These are phyloP conservation scores for Trametes villosa DNA, from an alignment of 768 basidiomycete genomes.

Conservation along the genomic window DNA sequence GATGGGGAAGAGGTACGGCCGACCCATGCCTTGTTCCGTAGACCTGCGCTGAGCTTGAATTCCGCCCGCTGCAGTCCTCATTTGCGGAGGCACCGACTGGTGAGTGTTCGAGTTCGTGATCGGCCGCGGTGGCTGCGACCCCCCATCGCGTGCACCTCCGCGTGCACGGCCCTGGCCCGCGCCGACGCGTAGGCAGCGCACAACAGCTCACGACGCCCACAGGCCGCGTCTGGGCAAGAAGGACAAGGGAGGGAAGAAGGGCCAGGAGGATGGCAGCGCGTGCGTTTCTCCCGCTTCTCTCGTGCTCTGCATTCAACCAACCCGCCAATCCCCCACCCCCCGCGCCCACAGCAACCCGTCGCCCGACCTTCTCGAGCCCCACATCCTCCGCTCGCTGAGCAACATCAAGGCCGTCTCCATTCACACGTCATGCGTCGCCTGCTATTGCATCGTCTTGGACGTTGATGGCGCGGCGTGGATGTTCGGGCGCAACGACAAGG, in stretches of 20 bases:
- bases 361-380: conserved; percentile 84
- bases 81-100: conserved; percentile 91
- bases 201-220: conserved; percentile 6
- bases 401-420: conserved; percentile 77
- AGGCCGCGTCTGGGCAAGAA: conserved; percentile 82
- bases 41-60: conserved; percentile 5
- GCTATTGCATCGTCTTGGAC: conserved; percentile 79
- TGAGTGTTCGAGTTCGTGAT: conserved; percentile 43
- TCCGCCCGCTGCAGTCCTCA: conserved; percentile 56
- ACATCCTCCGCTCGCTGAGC: conserved; percentile 86
- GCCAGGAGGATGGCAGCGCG: conserved; percentile 43
- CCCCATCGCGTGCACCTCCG: conserved; percentile 14
- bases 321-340: background rate
- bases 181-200: conserved; percentile 16
- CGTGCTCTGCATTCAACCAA: background rate
- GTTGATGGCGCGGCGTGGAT: conserved; percentile 83
- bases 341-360: conserved; percentile 46
- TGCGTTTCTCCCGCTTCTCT: conserved; percentile 11
- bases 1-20: conserved; percentile 28
- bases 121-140: conserved; percentile 14
- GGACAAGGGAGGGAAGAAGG: conserved; percentile 59
- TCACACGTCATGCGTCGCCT: conserved; percentile 75
- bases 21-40: background rate
- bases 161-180: background rate
- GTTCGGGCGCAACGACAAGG: conserved; percentile 82